A percentile compares a stretch with the other conserved stretches of the same genome.
Evolutionary conservation across 352 stramenopile genomes (phyloP).

Genomic region (Aphanomyces stellatus): DNA sequence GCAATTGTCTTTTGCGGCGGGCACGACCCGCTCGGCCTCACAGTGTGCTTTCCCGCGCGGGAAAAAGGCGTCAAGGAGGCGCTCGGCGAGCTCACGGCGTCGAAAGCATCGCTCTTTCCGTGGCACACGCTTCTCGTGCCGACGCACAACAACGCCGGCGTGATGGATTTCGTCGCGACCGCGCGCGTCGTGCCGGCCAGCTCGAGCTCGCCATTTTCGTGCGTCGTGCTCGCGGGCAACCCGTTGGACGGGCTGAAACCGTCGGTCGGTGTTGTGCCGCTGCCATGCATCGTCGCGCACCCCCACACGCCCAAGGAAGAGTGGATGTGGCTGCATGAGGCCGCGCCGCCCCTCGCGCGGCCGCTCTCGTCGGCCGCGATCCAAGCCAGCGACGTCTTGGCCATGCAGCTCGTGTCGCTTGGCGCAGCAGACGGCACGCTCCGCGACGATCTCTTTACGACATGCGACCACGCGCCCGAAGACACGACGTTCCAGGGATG

Average conservation of each 20-base stretch:
- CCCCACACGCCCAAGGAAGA: constrained; percentile 53
- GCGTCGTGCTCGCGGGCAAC: constrained; percentile 59
- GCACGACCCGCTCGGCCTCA: not conserved
- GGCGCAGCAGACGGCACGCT: not conserved
- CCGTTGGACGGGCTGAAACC: constrained; percentile 61
- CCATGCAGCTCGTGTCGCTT: constrained; percentile 7
- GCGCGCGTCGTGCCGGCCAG: constrained; percentile 50
- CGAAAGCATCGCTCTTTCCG: constrained; percentile 45
- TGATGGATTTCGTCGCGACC: constrained; percentile 36
- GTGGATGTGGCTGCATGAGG: constrained; percentile 57
- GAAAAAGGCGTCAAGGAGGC: constrained; percentile 35
- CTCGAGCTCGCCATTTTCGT: constrained; percentile 41
- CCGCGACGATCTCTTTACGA: constrained; percentile 14
- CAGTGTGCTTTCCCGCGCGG: constrained; percentile 25
- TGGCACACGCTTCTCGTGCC: constrained; percentile 39
- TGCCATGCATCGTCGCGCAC: constrained; percentile 54
- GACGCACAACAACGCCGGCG: constrained; percentile 41
- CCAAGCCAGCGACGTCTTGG: not conserved
- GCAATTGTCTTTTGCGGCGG: constrained; percentile 45
- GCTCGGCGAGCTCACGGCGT: constrained; percentile 31
- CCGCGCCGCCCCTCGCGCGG: not conserved
- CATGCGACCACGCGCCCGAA: not conserved
- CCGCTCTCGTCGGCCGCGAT: not conserved
- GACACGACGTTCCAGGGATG: not conserved
- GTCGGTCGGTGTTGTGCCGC: constrained; percentile 41